These are phyloP conservation scores for Leccinum disarticulatum DNA, from an alignment of 768 basidiomycete species.

Conservation along the genomic window DNA sequence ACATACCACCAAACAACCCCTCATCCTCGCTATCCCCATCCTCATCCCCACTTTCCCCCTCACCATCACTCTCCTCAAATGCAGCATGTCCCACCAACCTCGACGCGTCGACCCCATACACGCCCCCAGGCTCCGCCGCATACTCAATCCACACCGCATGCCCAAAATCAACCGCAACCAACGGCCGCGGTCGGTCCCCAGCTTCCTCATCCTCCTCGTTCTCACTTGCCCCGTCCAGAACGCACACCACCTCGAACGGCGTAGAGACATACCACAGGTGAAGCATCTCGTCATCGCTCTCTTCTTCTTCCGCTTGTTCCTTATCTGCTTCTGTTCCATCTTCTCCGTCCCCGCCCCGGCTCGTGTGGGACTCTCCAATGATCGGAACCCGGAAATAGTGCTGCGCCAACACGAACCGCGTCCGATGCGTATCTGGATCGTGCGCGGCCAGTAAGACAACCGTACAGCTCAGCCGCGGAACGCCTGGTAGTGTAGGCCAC, in stretches of 20 bases:
- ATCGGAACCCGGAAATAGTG: constrained; percentile 76
- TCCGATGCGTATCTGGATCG: constrained; percentile 57
- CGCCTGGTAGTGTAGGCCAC: constrained; percentile 68
- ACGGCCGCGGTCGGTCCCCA: constrained; percentile 56
- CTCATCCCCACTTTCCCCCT: constrained; percentile 13
- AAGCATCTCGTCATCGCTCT: constrained; percentile 61
- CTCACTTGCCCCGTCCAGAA: constrained; percentile 43
- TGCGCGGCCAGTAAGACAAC: constrained; percentile 67
- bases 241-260: constrained; percentile 72
- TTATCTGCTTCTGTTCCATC: background rate
- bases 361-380: constrained; percentile 7
- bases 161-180: constrained; percentile 85
- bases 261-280: constrained; percentile 69
- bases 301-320: constrained; percentile 23
- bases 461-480: constrained; percentile 70
- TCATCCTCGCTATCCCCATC: constrained; percentile 4
- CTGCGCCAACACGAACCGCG: constrained; percentile 66
- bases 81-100: constrained; percentile 28
- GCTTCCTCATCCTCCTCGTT: constrained; percentile 35
- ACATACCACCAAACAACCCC: constrained; percentile 9
- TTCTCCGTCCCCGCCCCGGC: background rate
- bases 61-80: constrained; percentile 31
- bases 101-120: constrained; percentile 30
- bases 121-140: constrained; percentile 32
- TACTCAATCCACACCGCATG: constrained; percentile 85